Conservation (phyloP, 352 stramenopile genomes). For the Pythium angustatum region DNA sequence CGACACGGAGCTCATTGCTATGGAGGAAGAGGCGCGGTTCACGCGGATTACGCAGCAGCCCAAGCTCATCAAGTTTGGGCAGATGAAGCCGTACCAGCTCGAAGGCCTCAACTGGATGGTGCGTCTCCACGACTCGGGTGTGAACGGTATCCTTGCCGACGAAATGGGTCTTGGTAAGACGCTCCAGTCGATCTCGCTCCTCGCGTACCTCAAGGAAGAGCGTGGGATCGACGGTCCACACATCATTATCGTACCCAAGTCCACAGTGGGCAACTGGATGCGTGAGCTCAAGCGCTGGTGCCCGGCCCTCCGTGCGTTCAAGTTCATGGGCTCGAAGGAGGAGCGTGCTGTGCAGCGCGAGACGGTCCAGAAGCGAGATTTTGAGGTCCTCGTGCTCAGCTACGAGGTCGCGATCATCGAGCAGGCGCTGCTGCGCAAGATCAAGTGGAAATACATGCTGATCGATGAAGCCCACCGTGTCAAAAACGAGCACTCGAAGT, state of each 20-base stretch:
- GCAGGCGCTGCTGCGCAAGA: slow-evolving; percentile 89
- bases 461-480: slow-evolving; percentile 99
- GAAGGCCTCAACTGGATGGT: slow-evolving; percentile 92
- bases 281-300: slow-evolving; percentile 97
- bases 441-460: slow-evolving; percentile 97
- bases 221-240: slow-evolving; percentile 94
- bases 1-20: slow-evolving; percentile 60
- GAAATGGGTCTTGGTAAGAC: slow-evolving; percentile 92
- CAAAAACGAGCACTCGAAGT: slow-evolving; percentile 96
- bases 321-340: slow-evolving; percentile 96
- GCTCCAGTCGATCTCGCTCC: slow-evolving; percentile 94
- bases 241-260: slow-evolving; percentile 98
- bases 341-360: slow-evolving; percentile 92
- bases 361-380: slow-evolving; percentile 78
- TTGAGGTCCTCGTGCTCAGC: slow-evolving; percentile 93
- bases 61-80: slow-evolving; percentile 81
- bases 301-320: slow-evolving; percentile 91
- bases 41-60: slow-evolving; percentile 83
- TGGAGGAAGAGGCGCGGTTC: slow-evolving; percentile 75
- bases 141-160: slow-evolving; percentile 89
- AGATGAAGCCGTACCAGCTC: slow-evolving; percentile 88
- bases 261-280: slow-evolving; percentile 99
- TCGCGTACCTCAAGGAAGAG: slow-evolving; percentile 95
- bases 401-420: slow-evolving; percentile 97
- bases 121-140: slow-evolving; percentile 90